These are phyloP conservation scores for Prorocentrum cordatum DNA, from an alignment of 169 alveolate genomes.

Conservation along the genomic window DNA sequence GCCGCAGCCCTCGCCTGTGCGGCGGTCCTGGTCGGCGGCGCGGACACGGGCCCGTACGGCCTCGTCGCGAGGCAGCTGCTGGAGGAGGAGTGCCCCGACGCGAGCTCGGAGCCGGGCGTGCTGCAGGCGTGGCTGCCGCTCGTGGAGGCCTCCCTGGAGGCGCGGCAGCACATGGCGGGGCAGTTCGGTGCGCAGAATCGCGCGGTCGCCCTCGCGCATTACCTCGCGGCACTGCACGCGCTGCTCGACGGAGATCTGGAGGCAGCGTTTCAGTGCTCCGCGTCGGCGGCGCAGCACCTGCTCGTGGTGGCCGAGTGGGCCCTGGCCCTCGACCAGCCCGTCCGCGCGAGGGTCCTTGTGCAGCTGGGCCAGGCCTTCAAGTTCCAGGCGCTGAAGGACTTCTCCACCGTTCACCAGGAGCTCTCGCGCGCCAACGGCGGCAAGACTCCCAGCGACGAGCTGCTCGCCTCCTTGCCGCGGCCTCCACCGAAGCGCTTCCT, in stretches of 20 bases:
- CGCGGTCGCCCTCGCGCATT: conserved; percentile 29
- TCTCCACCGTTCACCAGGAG: conserved; percentile 16
- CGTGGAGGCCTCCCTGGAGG: conserved; percentile 30
- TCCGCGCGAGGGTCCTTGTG: conserved; percentile 23
- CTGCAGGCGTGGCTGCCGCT: conserved; percentile 26
- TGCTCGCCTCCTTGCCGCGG: background rate
- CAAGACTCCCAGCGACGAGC: background rate
- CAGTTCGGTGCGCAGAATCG: conserved; percentile 10
- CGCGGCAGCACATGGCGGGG: conserved; percentile 37
- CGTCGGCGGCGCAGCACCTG: conserved; percentile 44
- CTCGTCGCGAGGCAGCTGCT: background rate
- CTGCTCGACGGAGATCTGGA: conserved; percentile 11
- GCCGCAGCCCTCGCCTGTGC: no score
- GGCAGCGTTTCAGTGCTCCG: conserved; percentile 26
- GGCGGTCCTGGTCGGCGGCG: no score
- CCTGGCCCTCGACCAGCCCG: conserved; percentile 25
- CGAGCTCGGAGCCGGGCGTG: background rate
- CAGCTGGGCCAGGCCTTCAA: conserved; percentile 17
- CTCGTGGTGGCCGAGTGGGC: conserved; percentile 61
- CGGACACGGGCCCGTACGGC: background rate
- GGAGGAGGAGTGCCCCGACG: conserved; percentile 23
- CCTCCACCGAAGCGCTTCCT: conserved; percentile 7
- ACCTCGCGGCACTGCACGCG: conserved; percentile 21
- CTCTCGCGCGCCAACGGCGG: background rate
- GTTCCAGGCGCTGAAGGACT: conserved; percentile 51